Evolutionary conservation across 140 eudicot genomes (phyloP), one percentile per base, ranked within the genome.

Genomic region (Ambrosia hybrid): DNA sequence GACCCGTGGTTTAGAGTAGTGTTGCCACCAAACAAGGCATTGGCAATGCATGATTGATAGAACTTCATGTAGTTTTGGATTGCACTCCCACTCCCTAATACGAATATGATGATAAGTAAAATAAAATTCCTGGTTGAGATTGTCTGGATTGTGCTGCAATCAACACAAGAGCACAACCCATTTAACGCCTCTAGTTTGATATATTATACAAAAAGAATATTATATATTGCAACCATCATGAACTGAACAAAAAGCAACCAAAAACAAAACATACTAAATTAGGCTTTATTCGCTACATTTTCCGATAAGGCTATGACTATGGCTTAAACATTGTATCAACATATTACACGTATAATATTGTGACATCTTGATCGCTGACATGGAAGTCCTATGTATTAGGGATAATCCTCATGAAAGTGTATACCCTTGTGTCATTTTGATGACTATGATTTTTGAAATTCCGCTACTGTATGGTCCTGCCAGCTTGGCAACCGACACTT

Each of bases 311-410:
- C 80, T 57, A 67, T 57, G 64, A 10, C 76, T 69, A 63, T 8
- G 3, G 53, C 36, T 39, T 26, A 72, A 59, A 67, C 37, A 12
- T 1, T 16, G 43, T 74, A 51, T 61, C 38, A 11, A 59, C 74
- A 78, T 56, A 78, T 65, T 78, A 72, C 82, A 72, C 39, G 82
- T 78, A 78, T 78, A 72, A 65, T 57, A 78, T 71, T 57, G 73
- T 72, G 72, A 37, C 67, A 59, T 59, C 43, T 60, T 70, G 74
- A 70, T 52, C 13, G 52, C 38, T 8, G 8, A 65, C 65, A 55
- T 7, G 17, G 48, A 15, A 30, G 33, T 72, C 68, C 53, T 57
- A 67, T 48, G 51, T 67, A 55, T 33, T 66, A 1, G 0, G 21
- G 41, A 8, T 43, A 58, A 51, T 38, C 73, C 52, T 48, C 74